Conservation (phyloP, 1,139 yeast species). For the Hanseniaspora sp. region DNA sequence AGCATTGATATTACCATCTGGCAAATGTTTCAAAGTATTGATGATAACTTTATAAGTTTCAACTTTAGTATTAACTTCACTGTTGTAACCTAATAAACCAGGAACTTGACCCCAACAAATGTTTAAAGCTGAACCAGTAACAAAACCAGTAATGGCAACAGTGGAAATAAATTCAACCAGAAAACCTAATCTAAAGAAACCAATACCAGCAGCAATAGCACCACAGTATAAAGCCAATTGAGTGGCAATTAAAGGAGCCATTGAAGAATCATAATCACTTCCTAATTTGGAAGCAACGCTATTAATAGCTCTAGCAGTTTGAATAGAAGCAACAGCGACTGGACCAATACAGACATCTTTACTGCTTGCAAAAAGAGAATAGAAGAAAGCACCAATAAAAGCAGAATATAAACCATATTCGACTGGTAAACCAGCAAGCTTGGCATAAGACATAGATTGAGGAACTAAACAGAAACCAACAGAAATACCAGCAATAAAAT, state of each 20-base stretch:
- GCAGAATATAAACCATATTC: constrained; percentile 86
- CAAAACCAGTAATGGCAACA: constrained; percentile 90
- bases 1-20: constrained; percentile 60
- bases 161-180: constrained; percentile 77
- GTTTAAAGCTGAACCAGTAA: constrained; percentile 85
- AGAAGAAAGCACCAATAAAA: constrained; percentile 80
- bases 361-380: constrained; percentile 85
- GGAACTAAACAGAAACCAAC: constrained; percentile 91
- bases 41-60: constrained; percentile 62
- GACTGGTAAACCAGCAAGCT: constrained; percentile 67
- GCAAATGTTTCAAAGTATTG: constrained; percentile 59
- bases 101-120: constrained; percentile 82
- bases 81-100: constrained; percentile 64
- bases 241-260: constrained; percentile 64
- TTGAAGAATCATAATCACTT: constrained; percentile 27
- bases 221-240: constrained; percentile 74
- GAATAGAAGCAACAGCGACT: constrained; percentile 89
- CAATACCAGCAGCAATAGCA: constrained; percentile 69
- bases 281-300: constrained; percentile 47
- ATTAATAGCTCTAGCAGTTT: constrained; percentile 67
- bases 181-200: constrained; percentile 75
- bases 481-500: constrained; percentile 81
- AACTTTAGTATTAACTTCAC: constrained; percentile 56
- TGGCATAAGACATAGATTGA: constrained; percentile 92
- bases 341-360: constrained; percentile 96